Evolutionary conservation across 2,329 filamentous ascomycete species (phyloP).

Genomic region (Diaporthe aspalathi): DNA sequence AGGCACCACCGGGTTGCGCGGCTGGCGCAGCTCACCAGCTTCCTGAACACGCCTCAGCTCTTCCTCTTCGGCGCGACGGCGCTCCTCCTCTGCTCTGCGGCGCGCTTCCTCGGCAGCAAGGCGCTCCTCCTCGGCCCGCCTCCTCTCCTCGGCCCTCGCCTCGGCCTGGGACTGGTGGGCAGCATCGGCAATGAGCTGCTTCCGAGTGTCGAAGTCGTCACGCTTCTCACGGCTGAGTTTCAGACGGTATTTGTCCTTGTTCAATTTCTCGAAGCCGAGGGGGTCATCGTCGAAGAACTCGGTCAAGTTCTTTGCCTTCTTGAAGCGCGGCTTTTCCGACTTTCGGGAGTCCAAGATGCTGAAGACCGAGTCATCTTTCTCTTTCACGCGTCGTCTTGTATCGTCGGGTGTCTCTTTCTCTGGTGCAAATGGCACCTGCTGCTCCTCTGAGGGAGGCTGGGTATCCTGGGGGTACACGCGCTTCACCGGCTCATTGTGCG

Average conservation of each 20-base stretch:
- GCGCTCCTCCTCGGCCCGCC: constrained; percentile 32
- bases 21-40: constrained; percentile 44
- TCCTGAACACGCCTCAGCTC: constrained; percentile 40
- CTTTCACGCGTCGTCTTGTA: constrained; percentile 5
- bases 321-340: constrained; percentile 32
- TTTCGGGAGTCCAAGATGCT: constrained; percentile 10
- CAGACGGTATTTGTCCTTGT: constrained; percentile 29
- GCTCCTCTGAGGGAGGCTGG: background rate
- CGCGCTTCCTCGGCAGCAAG: constrained; percentile 42
- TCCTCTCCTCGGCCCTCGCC: constrained; percentile 40
- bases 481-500: constrained; percentile 34
- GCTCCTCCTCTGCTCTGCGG: constrained; percentile 36
- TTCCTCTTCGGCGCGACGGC: constrained; percentile 33
- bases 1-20: constrained; percentile 43
- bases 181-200: constrained; percentile 37
- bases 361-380: constrained; percentile 14
- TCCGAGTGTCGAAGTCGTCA: constrained; percentile 42
- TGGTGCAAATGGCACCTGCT: background rate
- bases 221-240: constrained; percentile 44
- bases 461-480: constrained; percentile 17
- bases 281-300: constrained; percentile 40
- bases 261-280: constrained; percentile 32
- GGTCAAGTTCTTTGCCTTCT: constrained; percentile 36
- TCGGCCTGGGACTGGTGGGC: constrained; percentile 32
- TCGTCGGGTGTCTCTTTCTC: constrained; percentile 4